Evolutionary conservation across 495 filamentous ascomycete species (phyloP).

Genomic region (Extremus antarcticus): DNA sequence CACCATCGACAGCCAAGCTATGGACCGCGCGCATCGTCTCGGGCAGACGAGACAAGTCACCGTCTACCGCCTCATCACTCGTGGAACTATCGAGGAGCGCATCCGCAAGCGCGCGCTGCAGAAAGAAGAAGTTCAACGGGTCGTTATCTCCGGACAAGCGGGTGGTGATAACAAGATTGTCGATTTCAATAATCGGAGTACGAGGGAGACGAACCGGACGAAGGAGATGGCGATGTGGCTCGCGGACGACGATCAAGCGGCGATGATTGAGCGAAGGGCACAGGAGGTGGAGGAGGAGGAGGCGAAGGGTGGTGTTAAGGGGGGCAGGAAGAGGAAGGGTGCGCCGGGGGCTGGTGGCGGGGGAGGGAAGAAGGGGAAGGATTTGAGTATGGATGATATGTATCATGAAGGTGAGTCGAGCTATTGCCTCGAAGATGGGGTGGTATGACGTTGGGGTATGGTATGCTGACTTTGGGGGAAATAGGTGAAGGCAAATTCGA

Average conservation of each 20-base stretch:
- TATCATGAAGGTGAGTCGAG: conserved; percentile 97
- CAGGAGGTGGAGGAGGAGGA: conserved; percentile 56
- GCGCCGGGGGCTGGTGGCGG: conserved; percentile 39
- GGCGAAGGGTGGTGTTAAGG: conserved; percentile 39
- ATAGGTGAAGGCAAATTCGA: conserved; percentile 90
- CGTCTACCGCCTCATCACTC: conserved; percentile 94
- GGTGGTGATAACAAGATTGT: conserved; percentile 53
- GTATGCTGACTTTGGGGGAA: conserved; percentile 5
- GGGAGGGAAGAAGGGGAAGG: conserved; percentile 36
- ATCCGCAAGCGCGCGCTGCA: conserved; percentile 95
- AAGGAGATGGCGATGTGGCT: conserved; percentile 97
- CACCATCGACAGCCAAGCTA: conserved; percentile 95
- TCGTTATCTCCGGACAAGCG: conserved; percentile 73
- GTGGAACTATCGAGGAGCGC: conserved; percentile 94
- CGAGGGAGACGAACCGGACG: conserved; percentile 65
- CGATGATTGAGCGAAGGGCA: conserved; percentile 81
- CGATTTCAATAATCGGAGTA: conserved; percentile 86
- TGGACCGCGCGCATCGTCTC: conserved; percentile 97
- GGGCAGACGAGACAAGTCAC: conserved; percentile 94
- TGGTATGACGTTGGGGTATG: not conserved
- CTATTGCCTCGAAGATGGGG: no score
- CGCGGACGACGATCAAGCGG: conserved; percentile 88
- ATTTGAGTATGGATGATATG: conserved; percentile 85
- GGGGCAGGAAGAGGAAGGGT: conserved; percentile 56
- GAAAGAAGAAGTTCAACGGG: conserved; percentile 97